Evolutionary conservation across 768 basidiomycete genomes (phyloP).

Genomic region (Amanita inopinata): DNA sequence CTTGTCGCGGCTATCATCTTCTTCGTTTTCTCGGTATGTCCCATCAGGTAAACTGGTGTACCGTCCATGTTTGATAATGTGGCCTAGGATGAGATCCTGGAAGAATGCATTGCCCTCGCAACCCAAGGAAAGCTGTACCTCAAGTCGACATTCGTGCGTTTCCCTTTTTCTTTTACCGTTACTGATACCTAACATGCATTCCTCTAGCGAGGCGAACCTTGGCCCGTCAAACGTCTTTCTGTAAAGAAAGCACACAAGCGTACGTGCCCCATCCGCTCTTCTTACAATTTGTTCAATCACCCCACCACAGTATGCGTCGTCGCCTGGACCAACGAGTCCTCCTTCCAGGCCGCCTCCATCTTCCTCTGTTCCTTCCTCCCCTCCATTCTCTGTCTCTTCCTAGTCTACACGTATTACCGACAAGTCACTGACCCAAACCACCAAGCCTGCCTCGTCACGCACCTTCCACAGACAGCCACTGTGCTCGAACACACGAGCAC

Average conservation of each 20-base stretch:
- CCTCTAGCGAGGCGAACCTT: conserved; percentile 22
- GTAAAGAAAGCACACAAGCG: conserved; percentile 24
- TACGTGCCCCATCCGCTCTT: conserved; percentile 14
- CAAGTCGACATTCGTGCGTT: conserved; percentile 29
- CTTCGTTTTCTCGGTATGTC: conserved; percentile 27
- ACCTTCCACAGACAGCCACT: conserved; percentile 9
- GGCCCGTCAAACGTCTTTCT: conserved; percentile 20
- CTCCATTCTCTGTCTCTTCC: conserved; percentile 22
- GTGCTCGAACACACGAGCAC: too few species aligned
- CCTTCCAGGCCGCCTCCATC: conserved; percentile 27
- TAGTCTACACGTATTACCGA: conserved; percentile 30
- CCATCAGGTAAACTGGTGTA: background rate
- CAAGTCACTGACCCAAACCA: conserved; percentile 29
- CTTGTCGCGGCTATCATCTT: conserved; percentile 27
- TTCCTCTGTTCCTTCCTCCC: conserved; percentile 31
- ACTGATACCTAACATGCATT: background rate
- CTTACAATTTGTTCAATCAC: background rate
- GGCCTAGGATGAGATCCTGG: conserved; percentile 27
- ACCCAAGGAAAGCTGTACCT: conserved; percentile 23
- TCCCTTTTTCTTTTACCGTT: background rate
- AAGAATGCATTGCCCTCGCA: conserved; percentile 26
- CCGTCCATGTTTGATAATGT: background rate
- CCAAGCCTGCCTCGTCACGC: conserved; percentile 21
- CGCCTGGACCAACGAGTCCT: conserved; percentile 28
- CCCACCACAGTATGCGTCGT: conserved; percentile 24